These are phyloP conservation scores for Mycena rosella DNA, from an alignment of 768 basidiomycete species.

Conservation along the genomic window DNA sequence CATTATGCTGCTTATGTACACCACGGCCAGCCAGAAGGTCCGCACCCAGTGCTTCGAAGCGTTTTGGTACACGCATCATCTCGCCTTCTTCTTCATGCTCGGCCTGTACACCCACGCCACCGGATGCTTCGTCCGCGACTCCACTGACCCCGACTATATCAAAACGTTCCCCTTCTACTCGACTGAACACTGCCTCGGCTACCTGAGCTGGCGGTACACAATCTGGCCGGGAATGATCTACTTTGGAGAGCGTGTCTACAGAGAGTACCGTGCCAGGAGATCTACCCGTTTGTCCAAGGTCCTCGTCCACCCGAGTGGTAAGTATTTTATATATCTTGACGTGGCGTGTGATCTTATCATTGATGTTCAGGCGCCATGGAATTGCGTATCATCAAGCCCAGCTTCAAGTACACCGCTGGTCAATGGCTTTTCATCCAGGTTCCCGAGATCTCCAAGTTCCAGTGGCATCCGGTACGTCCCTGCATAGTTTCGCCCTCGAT, in stretches of 20 bases:
- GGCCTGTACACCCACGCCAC: conserved; percentile 91
- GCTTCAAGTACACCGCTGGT: conserved; percentile 91
- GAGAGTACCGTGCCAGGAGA: conserved; percentile 84
- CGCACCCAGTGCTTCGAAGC: conserved; percentile 93
- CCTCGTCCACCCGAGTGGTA: conserved; percentile 90
- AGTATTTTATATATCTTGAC: conserved; percentile 35
- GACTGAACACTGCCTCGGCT: conserved; percentile 90
- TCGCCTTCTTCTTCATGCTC: conserved; percentile 95
- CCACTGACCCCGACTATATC: conserved; percentile 77
- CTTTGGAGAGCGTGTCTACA: conserved; percentile 87
- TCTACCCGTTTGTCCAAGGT: conserved; percentile 87
- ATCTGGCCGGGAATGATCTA: conserved; percentile 95
- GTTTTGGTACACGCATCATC: conserved; percentile 97
- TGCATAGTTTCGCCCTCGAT: background rate
- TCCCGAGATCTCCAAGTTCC: conserved; percentile 84
- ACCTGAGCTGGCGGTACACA: conserved; percentile 90
- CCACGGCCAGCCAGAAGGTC: conserved; percentile 91
- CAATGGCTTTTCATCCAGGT: conserved; percentile 94
- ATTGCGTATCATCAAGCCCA: conserved; percentile 90
- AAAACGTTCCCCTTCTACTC: conserved; percentile 88
- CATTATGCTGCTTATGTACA: conserved; percentile 93
- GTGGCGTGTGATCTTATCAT: conserved; percentile 26
- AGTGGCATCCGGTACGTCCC: conserved; percentile 95
- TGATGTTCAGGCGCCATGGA: conserved; percentile 83
- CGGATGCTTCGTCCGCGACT: conserved; percentile 95